Evolutionary conservation across 2,329 filamentous ascomycete genomes (phyloP).

Genomic region (Penicillium olsonii): DNA sequence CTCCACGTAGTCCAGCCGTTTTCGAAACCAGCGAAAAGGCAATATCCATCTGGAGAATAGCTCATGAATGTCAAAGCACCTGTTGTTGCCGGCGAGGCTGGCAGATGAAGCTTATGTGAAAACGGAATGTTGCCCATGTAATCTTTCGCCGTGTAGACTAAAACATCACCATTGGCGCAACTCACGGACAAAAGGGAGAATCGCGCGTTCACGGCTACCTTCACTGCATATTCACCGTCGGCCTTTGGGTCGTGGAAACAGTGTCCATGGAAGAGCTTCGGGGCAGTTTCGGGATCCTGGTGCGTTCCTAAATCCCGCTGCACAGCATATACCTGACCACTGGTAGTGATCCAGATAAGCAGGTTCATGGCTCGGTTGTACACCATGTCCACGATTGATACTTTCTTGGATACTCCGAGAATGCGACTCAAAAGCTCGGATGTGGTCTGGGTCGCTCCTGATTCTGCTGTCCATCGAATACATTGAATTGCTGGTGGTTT

Average conservation of each 20-base stretch:
- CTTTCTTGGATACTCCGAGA: constrained; percentile 78
- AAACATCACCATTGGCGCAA: constrained; percentile 74
- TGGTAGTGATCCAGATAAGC: constrained; percentile 85
- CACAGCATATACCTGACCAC: constrained; percentile 87
- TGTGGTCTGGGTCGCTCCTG: constrained; percentile 77
- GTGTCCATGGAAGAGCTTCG: constrained; percentile 81
- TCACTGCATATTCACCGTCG: constrained; percentile 63
- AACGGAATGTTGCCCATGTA: constrained; percentile 89
- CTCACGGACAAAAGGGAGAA: constrained; percentile 92
- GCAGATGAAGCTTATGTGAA: constrained; percentile 74
- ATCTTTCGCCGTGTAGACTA: constrained; percentile 90
- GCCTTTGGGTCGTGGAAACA: constrained; percentile 78
- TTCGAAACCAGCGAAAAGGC: constrained; percentile 89
- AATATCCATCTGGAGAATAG: constrained; percentile 96
- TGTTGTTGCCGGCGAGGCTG: constrained; percentile 66
- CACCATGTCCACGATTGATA: constrained; percentile 78
- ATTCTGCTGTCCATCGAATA: constrained; percentile 90
- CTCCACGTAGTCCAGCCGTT: constrained; percentile 96
- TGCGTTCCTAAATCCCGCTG: constrained; percentile 61
- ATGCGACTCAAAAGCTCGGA: constrained; percentile 89
- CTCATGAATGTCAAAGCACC: constrained; percentile 72
- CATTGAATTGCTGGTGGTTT: constrained; percentile 96
- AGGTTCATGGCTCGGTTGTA: constrained; percentile 96
- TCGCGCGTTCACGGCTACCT: constrained; percentile 84
- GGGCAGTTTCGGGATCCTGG: constrained; percentile 51